Evolutionary conservation across 106 monocot species (phyloP).

Genomic region (Phalaenopsis aphrodite): DNA sequence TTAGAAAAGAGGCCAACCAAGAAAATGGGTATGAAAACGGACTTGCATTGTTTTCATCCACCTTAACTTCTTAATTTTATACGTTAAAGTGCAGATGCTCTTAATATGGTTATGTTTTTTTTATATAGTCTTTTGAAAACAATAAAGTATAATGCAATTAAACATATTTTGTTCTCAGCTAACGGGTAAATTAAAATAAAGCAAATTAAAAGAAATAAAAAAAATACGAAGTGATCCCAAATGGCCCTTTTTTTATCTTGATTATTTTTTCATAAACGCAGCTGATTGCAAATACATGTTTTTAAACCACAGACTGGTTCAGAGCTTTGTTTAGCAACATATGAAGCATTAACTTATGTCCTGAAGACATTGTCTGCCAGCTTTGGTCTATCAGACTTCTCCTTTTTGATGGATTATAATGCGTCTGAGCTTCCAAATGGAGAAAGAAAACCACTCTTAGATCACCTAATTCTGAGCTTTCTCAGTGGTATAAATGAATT

Average conservation of each 20-base stretch:
- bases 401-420: constrained; percentile 22
- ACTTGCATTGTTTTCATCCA: neutral
- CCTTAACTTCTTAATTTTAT: neutral
- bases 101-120: neutral
- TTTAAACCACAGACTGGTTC: constrained; percentile 39
- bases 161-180: neutral
- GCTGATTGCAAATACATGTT: neutral
- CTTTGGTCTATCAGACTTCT: constrained; percentile 19
- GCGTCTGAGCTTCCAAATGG: constrained; percentile 16
- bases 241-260: neutral
- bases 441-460: constrained; percentile 31
- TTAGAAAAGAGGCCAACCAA: no score
- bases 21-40: no score
- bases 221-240: no score
- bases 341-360: constrained; percentile 57
- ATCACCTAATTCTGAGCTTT: constrained; percentile 49
- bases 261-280: neutral
- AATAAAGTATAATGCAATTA: neutral
- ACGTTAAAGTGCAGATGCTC: neutral
- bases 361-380: constrained; percentile 38
- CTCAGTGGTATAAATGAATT: constrained; percentile 55
- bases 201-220: neutral
- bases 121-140: neutral
- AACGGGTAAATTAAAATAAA: neutral
- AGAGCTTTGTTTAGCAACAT: constrained; percentile 71